These are phyloP conservation scores for Rhizopogon vesiculosus DNA, from an alignment of 768 basidiomycete species.

Conservation along the genomic window DNA sequence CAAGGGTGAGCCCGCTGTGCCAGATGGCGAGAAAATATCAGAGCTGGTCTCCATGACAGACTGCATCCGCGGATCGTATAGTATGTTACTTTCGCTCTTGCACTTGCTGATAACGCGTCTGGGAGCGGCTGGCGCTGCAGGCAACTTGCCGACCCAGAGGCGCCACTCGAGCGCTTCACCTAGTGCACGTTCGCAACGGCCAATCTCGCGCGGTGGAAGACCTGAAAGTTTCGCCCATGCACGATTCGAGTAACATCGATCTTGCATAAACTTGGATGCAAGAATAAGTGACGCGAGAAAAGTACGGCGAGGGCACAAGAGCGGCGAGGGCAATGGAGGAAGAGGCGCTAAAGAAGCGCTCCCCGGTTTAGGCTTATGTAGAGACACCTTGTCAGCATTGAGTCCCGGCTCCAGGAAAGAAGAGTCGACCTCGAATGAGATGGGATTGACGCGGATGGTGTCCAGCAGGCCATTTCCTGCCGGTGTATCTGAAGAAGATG, in stretches of 20 bases:
- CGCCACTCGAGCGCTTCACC: slow-evolving; percentile 86
- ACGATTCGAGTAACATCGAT: slow-evolving; percentile 88
- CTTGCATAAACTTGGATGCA: slow-evolving; percentile 90
- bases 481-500: slow-evolving; percentile 4
- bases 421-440: slow-evolving; percentile 11
- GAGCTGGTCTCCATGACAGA: background rate
- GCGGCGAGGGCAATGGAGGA: slow-evolving; percentile 63
- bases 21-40: slow-evolving; percentile 1
- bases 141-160: slow-evolving; percentile 85
- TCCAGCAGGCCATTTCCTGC: slow-evolving; percentile 28
- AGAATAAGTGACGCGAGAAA: slow-evolving; percentile 87
- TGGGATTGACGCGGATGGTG: slow-evolving; percentile 40
- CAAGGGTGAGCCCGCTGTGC: slow-evolving; percentile 7
- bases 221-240: slow-evolving; percentile 96
- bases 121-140: slow-evolving; percentile 27
- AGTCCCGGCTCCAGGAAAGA: slow-evolving; percentile 15
- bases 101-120: slow-evolving; percentile 41
- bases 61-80: background rate
- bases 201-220: slow-evolving; percentile 79
- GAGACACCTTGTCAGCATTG: slow-evolving; percentile 6
- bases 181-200: slow-evolving; percentile 83
- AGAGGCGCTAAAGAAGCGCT: slow-evolving; percentile 26
- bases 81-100: slow-evolving; percentile 45
- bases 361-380: slow-evolving; percentile 9
- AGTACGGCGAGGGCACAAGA: slow-evolving; percentile 83